Evolutionary conservation across 495 filamentous ascomycete species (phyloP), one percentile per base, ranked within the genome.

Genomic region (Penicillium coffeae): DNA sequence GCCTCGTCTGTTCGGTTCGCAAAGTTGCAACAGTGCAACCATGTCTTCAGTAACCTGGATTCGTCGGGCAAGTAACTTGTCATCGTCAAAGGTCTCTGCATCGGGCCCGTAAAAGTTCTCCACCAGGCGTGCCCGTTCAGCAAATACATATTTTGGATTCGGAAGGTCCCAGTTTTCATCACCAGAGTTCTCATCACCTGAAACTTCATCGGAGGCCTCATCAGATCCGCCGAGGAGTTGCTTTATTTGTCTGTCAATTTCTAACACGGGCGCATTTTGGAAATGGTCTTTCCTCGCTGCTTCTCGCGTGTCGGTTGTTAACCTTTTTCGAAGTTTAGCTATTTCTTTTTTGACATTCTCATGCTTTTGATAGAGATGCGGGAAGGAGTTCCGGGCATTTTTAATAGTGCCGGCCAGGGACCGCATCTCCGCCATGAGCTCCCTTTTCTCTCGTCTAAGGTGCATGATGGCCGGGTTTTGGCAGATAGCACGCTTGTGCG

Each of bases 31-130:
- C 16, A 65, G 55, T 6, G 52, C 40, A 56, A 61, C 51, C 43
- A 63, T 55, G 18, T 66, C 60, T 46, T 63, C 59, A 15, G 56
- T 66, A 55, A 63, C 60, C 45, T 66, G 39, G 45, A 63, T 66
- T 22, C 48, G 48, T 30, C 52, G 46, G 22, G 50, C 49, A 44
- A 63, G 57, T 46, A 63, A 48, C 25, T 55, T 59, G 22, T 63
- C 55, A 33, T 61, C 46, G 21, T 63, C 18, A 58, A 47, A 63
- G 13, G 43, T 47, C 52, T 66, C 57, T 38, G 42, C 51, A 6
- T 65, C 42, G n/a, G 56, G 52, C 2, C 62, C 52, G 45, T 63
- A 65, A 38, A 65, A 63, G 43, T 54, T 52, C 22, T 65, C 62
- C 40, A 62, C 55, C 1, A 65, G 54, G 21, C 54, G 51, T 8